phyloP scores from a whole-genome alignment of 1,284 basidiomycete species.

The Sutorius eximius region DNA sequence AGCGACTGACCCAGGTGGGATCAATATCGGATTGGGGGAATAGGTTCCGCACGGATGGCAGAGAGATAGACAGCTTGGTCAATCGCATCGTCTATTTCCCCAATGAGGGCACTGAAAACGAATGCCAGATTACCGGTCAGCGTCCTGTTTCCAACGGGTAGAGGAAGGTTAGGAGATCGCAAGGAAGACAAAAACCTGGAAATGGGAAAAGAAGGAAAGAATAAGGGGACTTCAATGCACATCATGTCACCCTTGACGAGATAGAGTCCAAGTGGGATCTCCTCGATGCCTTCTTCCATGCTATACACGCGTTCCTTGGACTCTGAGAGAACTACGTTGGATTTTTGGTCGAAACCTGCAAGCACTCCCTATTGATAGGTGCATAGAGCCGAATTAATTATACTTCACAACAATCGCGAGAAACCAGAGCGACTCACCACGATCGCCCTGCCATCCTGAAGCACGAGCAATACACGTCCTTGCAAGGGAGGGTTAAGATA shows the following conservation, averaged over 20 bases:
- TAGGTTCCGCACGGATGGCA: conserved; percentile 84
- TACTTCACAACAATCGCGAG: background rate
- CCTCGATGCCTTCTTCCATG: conserved; percentile 88
- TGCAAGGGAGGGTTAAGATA: background rate
- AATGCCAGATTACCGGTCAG: conserved; percentile 1
- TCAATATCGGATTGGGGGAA: conserved; percentile 76
- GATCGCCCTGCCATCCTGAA: conserved; percentile 90
- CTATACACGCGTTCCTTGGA: conserved; percentile 90
- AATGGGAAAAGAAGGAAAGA: background rate
- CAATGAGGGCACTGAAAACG: conserved; percentile 74
- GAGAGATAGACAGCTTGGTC: conserved; percentile 81
- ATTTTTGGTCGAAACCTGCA: conserved; percentile 90
- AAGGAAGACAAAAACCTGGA: background rate
- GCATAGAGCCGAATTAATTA: conserved; percentile 13
- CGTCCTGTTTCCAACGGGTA: background rate
- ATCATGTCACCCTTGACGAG: conserved; percentile 98
- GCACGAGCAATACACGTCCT: conserved; percentile 79
- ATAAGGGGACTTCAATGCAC: conserved; percentile 48
- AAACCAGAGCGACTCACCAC: conserved; percentile 46
- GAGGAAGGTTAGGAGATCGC: background rate
- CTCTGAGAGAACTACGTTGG: conserved; percentile 90
- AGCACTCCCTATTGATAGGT: conserved; percentile 68
- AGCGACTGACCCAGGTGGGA: background rate
- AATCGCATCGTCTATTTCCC: conserved; percentile 84
- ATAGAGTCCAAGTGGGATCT: conserved; percentile 94